A percentile compares a stretch with the other conserved stretches of the same genome.
phyloP scores from a whole-genome alignment of 495 filamentous ascomycete species.

The Bacidia gigantensis region DNA sequence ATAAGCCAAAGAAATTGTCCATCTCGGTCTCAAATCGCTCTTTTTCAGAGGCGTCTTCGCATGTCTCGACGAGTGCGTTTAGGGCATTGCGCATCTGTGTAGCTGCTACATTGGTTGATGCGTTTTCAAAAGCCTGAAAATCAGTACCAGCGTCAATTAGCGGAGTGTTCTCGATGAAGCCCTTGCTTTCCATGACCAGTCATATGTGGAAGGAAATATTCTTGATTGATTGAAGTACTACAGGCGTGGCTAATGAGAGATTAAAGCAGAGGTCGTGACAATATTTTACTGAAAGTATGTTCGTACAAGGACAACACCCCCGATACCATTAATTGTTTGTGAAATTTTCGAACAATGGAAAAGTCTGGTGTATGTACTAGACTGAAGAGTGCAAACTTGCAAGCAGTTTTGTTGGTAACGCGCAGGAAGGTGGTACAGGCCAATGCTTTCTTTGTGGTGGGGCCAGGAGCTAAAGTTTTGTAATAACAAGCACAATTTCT shows the following conservation, averaged over 20 bases:
- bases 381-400: no score
- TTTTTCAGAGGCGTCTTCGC: conserved; percentile 70
- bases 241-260: no score
- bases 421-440: background rate
- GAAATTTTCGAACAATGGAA: no score
- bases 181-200: background rate
- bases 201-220: conserved; percentile 3
- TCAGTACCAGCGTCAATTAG: conserved; percentile 9
- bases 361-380: no score
- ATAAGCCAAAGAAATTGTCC: conserved; percentile 99
- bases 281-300: no score
- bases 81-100: conserved; percentile 98
- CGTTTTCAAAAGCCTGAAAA: conserved; percentile 91
- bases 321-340: no score
- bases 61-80: conserved; percentile 80
- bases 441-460: background rate
- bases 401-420: background rate
- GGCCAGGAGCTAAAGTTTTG: no score
- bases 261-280: no score
- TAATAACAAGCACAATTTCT: no score
- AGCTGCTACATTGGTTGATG: conserved; percentile 91
- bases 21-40: conserved; percentile 95
- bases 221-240: no score
- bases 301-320: no score
- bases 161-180: background rate